Percentiles rank a stretch among this genome's conserved stretches.
These are phyloP conservation scores for Vitis hybrid DNA, from an alignment of 177 flowering plant species.

Conservation along the genomic window DNA sequence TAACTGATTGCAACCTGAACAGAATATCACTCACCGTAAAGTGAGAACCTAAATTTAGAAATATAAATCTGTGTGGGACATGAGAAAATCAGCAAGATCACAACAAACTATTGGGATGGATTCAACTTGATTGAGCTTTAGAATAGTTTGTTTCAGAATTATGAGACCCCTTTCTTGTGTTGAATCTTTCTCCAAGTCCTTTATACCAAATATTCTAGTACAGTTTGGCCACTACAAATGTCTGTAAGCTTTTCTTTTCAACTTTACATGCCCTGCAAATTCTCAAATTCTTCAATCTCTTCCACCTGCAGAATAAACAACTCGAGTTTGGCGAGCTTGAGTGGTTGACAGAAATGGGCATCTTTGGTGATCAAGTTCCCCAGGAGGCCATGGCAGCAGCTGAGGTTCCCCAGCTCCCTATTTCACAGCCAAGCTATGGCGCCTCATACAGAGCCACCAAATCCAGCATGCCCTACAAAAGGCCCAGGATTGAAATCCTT, in stretches of 20 bases:
- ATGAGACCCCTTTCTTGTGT: too few relatives aligned
- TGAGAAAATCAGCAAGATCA: too few relatives aligned
- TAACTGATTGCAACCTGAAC: too few relatives aligned
- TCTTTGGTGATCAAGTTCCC: conserved; percentile 63
- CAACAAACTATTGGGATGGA: too few relatives aligned
- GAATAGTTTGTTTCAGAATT: too few relatives aligned
- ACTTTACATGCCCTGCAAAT: neutral
- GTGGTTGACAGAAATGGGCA: conserved; percentile 69
- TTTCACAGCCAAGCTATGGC: conserved; percentile 33
- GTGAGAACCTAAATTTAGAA: too few relatives aligned
- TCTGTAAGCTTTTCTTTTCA: neutral
- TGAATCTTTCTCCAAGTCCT: too few relatives aligned
- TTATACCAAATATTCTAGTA: too few relatives aligned
- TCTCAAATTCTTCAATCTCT: neutral
- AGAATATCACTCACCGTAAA: too few relatives aligned
- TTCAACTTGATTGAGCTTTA: too few relatives aligned
- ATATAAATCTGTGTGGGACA: too few relatives aligned
- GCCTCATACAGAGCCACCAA: conserved; percentile 48
- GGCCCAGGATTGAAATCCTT: conserved; percentile 61
- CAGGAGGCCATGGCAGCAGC: conserved; percentile 69
- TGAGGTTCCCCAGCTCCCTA: conserved; percentile 84
- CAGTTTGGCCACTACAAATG: too few relatives aligned
- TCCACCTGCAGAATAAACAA: conserved; percentile 54
- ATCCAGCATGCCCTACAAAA: conserved; percentile 53
- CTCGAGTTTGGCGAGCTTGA: conserved; percentile 78